Base-by-base conservation (phyloP, 2,329 filamentous ascomycete genomes). In the Penicillium concentricum region DNA sequence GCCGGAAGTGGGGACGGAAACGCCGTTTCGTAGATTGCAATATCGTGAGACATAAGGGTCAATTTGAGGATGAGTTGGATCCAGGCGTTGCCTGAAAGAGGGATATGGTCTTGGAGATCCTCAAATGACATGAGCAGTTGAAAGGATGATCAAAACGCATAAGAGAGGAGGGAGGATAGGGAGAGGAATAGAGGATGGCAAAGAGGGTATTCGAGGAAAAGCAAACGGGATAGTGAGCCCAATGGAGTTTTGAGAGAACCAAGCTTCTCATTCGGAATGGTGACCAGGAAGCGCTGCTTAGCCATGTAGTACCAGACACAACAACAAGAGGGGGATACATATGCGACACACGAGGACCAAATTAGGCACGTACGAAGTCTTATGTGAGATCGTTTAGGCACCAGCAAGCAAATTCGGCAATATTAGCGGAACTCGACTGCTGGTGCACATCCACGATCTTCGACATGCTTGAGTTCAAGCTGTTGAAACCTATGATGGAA, bases 391-490 rank as follows among this genome's bases (percentile, higher is more conserved):
- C 47, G 43, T 24, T 41, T 26, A 49, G 49, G 59, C 55, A 56
- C 60, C 56, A 64, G 61, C 53, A 61, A 45, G 48, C 55, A 45
- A 60, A 43, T 28, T 59, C 28, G 43, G 38, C 43, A 24, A 50
- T 26, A 22, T 88, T 79, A 93, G 76, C 89, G 84, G 74, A 97
- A 97, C 77, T 99, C 94, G 76, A 96, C 85, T 60, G 91, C 89
- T 67, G 86, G 86, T 73, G 89, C 90, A 76, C 91, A 94, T 55
- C 93, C 92, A 69, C 81, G 83, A 74, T 96, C 89, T 57, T 90
- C 84, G 54, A 97, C 88, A 74, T 96, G 92, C 74, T 91, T 90
- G 67, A 99, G 80, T 70, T 96, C 90, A 65, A 97, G 81, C 74
- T 96, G 91, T 76, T 99, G 94, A 74, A 93, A 96, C 68, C 91